Percentiles rank a stretch among this genome's conserved stretches.
phyloP scores from a whole-genome alignment of 2,329 filamentous ascomycete species.

The Phaeosphaeriaceae sp. region DNA sequence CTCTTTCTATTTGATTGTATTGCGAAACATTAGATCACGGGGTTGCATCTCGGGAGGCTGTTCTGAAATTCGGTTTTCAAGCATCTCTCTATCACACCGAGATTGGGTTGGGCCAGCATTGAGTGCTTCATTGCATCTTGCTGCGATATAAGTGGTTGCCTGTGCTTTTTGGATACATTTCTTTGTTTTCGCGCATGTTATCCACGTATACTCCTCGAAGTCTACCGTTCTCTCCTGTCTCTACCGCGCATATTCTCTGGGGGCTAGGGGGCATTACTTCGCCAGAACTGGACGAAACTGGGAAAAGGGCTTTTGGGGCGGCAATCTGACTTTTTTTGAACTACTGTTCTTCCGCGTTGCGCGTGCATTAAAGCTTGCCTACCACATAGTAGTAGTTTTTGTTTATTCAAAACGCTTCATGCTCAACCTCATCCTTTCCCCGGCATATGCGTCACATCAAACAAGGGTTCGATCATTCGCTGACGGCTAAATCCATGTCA shows the following conservation, averaged over 20 bases:
- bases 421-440: not conserved
- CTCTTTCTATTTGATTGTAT: conserved; percentile 15
- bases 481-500: not conserved
- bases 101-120: conserved; percentile 25
- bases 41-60: conserved; percentile 35
- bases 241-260: conserved; percentile 9
- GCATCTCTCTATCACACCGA: conserved; percentile 31
- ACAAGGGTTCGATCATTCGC: not conserved
- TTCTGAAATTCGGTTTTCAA: conserved; percentile 20
- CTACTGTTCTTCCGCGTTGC: not conserved
- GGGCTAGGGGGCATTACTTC: not conserved
- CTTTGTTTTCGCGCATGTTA: conserved; percentile 1
- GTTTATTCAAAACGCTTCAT: conserved; percentile 18
- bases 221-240: conserved; percentile 19
- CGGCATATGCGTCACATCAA: not conserved
- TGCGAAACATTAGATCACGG: conserved; percentile 30
- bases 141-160: conserved; percentile 30
- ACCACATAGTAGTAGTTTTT: conserved; percentile 4
- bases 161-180: conserved; percentile 25
- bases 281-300: conserved; percentile 9
- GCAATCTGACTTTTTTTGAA: conserved; percentile 22
- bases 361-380: conserved; percentile 9
- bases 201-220: conserved; percentile 8
- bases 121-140: conserved; percentile 30
- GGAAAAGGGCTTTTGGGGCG: conserved; percentile 5